Evolutionary conservation across 208 protist genomes (phyloP), one percentile per base, ranked within the genome.

Genomic region (Trypanosoma rangeli): DNA sequence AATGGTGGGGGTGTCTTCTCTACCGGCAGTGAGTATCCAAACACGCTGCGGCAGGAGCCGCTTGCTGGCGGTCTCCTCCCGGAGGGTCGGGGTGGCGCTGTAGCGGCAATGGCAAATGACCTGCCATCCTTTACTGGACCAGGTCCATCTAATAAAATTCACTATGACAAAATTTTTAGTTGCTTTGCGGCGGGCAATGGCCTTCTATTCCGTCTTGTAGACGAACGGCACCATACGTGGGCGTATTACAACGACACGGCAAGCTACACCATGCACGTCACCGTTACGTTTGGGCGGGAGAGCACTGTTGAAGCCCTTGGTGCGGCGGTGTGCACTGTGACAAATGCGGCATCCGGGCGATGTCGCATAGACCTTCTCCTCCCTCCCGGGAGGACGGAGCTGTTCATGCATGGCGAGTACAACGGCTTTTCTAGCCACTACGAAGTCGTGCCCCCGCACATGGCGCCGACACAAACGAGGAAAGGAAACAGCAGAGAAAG

Each of bases 241-340:
- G 74, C 73, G 44, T 94, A 89, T 74, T 94, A 92, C 84, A 94
- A 94, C 69, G 89, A 92, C 72, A 87, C 86, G 18, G 59, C 33
- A 3, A 64, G 80, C 26, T 92, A 89, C 68, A 39, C 77, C 33
- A 92, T 94, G 84, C 79, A 76, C 29, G 70, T 92, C 31, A 54
- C 68, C 37, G 80, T 84, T 46, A 84, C 70, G 44, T 92, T 92
- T 76, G 83, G 88, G 35, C 67, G 79, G 33, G 88, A 89, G 71
- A 87, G 79, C 71, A 56, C 57, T 20, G 72, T 92, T 44, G 57
- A 65, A 42, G 56, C 88, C 3, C 71, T 93, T 28, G 80, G 82
- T 46, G 60, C 67, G 39, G 78, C 87, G 37, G 22, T 58, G 68
- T 56, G 77, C 66, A 68, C 60, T n/a, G 26, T 77, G 44, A 56